phyloP scores from a whole-genome alignment of 164 flowering plant genomes.

The Macadamia tetraphylla region DNA sequence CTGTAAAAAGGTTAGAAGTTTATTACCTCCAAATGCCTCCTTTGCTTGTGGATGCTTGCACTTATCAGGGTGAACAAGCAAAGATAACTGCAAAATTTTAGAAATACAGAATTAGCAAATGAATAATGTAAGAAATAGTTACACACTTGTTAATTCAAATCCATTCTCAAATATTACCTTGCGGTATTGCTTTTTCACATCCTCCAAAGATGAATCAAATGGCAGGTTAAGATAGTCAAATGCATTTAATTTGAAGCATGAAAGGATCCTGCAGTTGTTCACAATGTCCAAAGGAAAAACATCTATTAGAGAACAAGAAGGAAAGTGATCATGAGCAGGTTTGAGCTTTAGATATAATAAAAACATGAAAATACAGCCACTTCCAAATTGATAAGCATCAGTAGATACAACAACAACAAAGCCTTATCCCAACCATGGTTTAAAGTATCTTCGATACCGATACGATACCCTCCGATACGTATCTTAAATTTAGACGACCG shows the following conservation, averaged over 20 bases:
- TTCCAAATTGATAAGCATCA: too few relatives aligned
- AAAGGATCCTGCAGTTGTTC: conserved; percentile 61
- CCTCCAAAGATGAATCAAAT: conserved; percentile 71
- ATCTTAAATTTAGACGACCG: too few relatives aligned
- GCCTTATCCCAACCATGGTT: too few relatives aligned
- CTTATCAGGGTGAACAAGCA: conserved; percentile 97
- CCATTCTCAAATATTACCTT: conserved; percentile 47
- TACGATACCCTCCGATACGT: too few relatives aligned
- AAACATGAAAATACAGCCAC: too few relatives aligned
- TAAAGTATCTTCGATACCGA: too few relatives aligned
- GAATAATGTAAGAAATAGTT: background rate
- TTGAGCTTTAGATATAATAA: too few relatives aligned
- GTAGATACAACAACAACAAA: too few relatives aligned
- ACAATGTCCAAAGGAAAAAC: background rate
- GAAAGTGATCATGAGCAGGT: too few relatives aligned
- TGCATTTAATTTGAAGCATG: conserved; percentile 94
- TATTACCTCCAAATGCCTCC: conserved; percentile 86
- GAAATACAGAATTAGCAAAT: conserved; percentile 3
- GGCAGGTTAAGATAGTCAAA: conserved; percentile 83
- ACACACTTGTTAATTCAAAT: background rate
- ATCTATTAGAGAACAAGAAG: background rate
- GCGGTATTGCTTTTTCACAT: conserved; percentile 86
- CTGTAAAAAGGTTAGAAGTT: background rate
- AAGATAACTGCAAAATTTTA: conserved; percentile 54
- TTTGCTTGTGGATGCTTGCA: conserved; percentile 99